These are phyloP conservation scores for Lasiodiplodia gonubiensis DNA, from an alignment of 2,329 filamentous ascomycete species.

Conservation along the genomic window DNA sequence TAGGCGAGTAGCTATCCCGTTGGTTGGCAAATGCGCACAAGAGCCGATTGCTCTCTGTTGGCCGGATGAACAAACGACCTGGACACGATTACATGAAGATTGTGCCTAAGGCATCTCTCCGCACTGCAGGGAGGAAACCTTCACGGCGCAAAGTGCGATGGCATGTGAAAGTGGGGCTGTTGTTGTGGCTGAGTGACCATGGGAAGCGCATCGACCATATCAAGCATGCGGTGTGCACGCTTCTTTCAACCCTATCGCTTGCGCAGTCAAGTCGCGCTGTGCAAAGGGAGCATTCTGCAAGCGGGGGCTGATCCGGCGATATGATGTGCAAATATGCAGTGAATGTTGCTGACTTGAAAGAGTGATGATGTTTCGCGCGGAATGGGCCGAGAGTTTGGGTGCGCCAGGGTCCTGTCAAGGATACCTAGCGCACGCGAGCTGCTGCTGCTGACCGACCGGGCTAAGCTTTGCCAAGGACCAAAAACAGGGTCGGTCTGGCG, in stretches of 20 bases:
- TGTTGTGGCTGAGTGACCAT: background rate
- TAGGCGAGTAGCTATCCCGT: too few relatives aligned
- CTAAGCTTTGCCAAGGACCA: conserved; percentile 19
- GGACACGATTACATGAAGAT: too few relatives aligned
- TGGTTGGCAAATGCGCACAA: too few relatives aligned
- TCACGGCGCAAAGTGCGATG: background rate
- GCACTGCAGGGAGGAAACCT: too few relatives aligned
- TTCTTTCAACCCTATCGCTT: conserved; percentile 1
- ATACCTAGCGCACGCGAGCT: background rate
- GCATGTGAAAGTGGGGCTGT: conserved; percentile 22
- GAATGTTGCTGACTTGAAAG: background rate
- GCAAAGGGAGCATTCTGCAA: background rate
- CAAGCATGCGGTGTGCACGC: conserved; percentile 9
- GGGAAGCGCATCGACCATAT: background rate
- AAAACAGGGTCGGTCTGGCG: background rate
- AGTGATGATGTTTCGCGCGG: background rate
- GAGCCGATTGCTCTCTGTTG: too few relatives aligned
- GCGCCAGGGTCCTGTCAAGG: conserved; percentile 4
- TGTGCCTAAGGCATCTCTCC: too few relatives aligned
- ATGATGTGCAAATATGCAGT: background rate
- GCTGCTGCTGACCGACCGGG: background rate
- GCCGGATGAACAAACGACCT: too few relatives aligned
- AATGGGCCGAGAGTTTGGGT: background rate
- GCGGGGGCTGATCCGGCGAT: background rate
- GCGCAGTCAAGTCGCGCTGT: background rate